Conservation (phyloP, 768 basidiomycete species). For the Cyathus striatus region DNA sequence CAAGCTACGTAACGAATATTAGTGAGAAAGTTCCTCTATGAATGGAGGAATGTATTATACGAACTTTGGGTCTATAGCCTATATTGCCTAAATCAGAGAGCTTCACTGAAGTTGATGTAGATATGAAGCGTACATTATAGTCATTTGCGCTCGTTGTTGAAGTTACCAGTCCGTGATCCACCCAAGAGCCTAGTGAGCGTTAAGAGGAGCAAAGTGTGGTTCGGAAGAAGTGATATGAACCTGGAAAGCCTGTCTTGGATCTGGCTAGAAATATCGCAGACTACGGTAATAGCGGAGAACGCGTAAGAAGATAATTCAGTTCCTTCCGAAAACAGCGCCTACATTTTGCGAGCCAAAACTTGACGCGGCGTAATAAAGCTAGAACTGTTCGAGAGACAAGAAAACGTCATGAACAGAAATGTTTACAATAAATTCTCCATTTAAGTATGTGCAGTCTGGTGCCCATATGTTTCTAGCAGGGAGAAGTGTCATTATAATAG, state of each 20-base stretch:
- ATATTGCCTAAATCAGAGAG: background rate
- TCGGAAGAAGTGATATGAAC: conserved; percentile 8
- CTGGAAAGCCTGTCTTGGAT: conserved; percentile 42
- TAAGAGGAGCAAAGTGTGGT: background rate
- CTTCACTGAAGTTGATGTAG: background rate
- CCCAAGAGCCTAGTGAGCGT: conserved; percentile 29
- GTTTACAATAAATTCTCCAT: conserved; percentile 22
- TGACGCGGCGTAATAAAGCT: conserved; percentile 54
- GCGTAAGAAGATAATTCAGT: background rate
- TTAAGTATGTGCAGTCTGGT: conserved; percentile 28
- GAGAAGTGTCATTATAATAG: too few relatives aligned
- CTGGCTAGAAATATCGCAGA: conserved; percentile 52
- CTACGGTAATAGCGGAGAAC: conserved; percentile 14
- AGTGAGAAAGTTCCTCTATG: background rate
- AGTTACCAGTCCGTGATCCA: conserved; percentile 42
- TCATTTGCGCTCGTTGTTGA: conserved; percentile 30
- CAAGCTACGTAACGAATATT: conserved; percentile 12
- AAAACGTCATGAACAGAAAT: background rate
- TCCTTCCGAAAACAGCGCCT: conserved; percentile 1
- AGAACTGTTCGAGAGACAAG: background rate
- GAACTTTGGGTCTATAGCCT: conserved; percentile 54
- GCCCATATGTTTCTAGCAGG: conserved; percentile 34
- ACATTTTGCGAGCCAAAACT: conserved; percentile 49
- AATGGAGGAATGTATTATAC: conserved; percentile 7
- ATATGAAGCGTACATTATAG: conserved; percentile 31